Base-by-base conservation (phyloP, 2,329 filamentous ascomycete species). In the Colletotrichum nymphaeae region DNA sequence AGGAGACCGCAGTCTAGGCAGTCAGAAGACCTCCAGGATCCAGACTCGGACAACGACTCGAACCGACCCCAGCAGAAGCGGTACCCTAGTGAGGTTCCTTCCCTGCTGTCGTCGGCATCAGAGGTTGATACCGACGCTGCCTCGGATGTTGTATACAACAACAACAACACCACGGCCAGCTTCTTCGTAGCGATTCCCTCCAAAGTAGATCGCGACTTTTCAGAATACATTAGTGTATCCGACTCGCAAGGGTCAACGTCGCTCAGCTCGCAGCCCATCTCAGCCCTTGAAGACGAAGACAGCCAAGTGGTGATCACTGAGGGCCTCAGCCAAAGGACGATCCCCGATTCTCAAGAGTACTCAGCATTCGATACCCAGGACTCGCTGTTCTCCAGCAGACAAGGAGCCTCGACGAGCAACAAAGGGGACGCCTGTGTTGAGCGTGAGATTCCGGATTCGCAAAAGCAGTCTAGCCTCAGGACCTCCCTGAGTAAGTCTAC, bases 301-400 rank as follows among this genome's bases (percentile, higher is more conserved):
- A 77, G 78, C 26, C 78, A 79, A 55, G 69, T 81, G 56, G 69
- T 76, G 12, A 64, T 85, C 68, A 74, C 79, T 22, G 77, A 79
- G 5, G 76, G 79, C 30, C 70, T 80, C 49, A 85, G 81, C 69
- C 79, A 81, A 66, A 75, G 76, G 30, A 86, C 83, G 4, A 83
- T 87, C 28, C 84, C 84, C 0, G 85, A 87, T 72, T 87, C 86
- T 0, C 84, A 87, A 72, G 84, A 84, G 4, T 69, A 66, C 49
- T 68, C 70, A 11, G 62, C 46, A 30, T 35, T 62, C 24, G 60
- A 63, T 19, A 57, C 49, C 14, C 67, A 73, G 28, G 67, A 73
- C 14, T 71, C 56, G n/a, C 42, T 11, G 12, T 24, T 11, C 4
- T 22, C 58, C 11, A 30, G 19, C 28, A 32, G 26, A 11, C 28